phyloP scores from a whole-genome alignment of 768 basidiomycete species.

The Lactarius pseudohatsudake region DNA sequence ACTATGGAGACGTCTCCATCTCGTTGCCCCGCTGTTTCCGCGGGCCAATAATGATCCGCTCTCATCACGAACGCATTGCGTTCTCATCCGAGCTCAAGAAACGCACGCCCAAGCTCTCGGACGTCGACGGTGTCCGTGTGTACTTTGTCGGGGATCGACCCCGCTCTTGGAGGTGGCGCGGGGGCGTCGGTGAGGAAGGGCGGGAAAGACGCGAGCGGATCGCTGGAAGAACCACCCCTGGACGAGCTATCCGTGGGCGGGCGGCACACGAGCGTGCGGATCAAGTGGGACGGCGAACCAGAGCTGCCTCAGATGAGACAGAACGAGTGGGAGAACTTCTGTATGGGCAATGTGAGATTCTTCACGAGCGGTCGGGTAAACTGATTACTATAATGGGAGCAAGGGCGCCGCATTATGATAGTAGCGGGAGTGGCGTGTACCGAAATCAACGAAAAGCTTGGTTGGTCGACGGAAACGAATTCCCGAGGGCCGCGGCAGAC shows the following conservation, averaged over 20 bases:
- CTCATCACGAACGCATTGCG: not conserved
- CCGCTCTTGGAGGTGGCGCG: not conserved
- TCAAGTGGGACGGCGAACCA: slow-evolving; percentile 11
- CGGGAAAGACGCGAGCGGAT: not conserved
- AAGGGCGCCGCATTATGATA: no score
- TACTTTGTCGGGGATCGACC: slow-evolving; percentile 17
- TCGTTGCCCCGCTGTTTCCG: slow-evolving; percentile 14
- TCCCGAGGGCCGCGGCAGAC: not conserved
- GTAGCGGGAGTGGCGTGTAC: no score
- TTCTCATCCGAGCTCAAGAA: slow-evolving; percentile 7
- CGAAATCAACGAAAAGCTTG: no score
- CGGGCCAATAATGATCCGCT: slow-evolving; percentile 7
- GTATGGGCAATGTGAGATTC: not conserved
- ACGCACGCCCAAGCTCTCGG: not conserved
- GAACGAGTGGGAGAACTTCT: not conserved
- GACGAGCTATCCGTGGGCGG: not conserved
- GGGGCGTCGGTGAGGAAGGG: not conserved
- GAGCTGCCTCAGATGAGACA: not conserved
- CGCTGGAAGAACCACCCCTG: not conserved
- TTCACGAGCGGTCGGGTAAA: slow-evolving; percentile 1
- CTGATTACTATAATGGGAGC: not conserved
- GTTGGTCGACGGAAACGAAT: no score
- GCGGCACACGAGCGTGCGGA: slow-evolving; percentile 1
- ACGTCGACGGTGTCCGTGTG: not conserved
- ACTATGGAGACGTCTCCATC: slow-evolving; percentile 11